Base-by-base conservation (phyloP, 2,329 filamentous ascomycete genomes). In the Coniochaeta sp. region DNA sequence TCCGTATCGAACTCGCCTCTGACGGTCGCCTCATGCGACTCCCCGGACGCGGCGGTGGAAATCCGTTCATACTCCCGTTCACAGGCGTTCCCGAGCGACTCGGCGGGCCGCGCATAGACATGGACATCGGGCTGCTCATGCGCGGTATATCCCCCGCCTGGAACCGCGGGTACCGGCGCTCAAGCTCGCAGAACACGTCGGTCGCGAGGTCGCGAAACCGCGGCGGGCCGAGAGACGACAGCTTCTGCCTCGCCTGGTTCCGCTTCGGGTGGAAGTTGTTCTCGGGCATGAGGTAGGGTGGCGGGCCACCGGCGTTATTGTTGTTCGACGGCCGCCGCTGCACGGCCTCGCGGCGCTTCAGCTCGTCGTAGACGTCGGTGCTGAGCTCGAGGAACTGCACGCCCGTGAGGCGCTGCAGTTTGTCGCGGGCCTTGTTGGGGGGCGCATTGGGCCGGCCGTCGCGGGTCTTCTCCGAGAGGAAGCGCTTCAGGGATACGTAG, bases 341-440 rank as follows among this genome's bases (percentile, higher is more conserved):
- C 49, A 77, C 77, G 58, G 87, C 81, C 68, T 97, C 91, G 57
- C 94, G 83, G 54, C 94, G 86, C 59, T 95, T 78, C 58, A 97
- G 77, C 71, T 99, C 94, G 69, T 99, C 94, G 71, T 88, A 97
- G 35, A 99, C 92, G 71, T 99, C 94, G 53, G 92, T 97, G 70
- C 91, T 96, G 56, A 99, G 79, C 72, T 99, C 94, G 69, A 95
- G 90, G 68, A 99, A 97, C 68, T 99, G 94, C 26, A 95, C 89
- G 1, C 87, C 77, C 1, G 91, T 96, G 49, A 99, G 79, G 54
- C 92, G 84, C 54, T 96, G 78, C 52, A 97, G 78, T 76, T 99
- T 99, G 70, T 97, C 94, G 63, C 91, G 86, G 52, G 94, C 94
- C 70, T 91, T 87, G 70, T 95, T 96, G 26, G 89, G 85, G 49